phyloP scores from a whole-genome alignment of 2,329 filamentous ascomycete genomes.

The Aquanectria penicillioides region DNA sequence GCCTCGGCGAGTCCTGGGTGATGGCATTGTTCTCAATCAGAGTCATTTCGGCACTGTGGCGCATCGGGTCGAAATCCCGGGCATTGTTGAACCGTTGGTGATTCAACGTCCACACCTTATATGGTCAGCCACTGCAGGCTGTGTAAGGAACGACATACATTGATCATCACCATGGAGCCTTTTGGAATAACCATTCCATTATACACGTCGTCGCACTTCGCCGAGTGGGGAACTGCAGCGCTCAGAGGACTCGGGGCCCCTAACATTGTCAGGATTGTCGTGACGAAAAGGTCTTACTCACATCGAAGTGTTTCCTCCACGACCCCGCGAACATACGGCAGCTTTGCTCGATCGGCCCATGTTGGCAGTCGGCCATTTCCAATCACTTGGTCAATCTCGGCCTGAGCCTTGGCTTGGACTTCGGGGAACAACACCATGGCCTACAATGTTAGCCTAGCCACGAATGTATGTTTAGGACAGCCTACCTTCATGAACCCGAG shows the following conservation, averaged over 20 bases:
- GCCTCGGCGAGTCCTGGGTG: not conserved
- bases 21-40: not conserved
- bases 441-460: not conserved
- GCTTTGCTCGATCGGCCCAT: not conserved
- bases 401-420: not conserved
- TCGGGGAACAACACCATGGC: constrained; percentile 14
- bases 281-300: not conserved
- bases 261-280: not conserved
- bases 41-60: not conserved
- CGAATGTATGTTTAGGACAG: not conserved
- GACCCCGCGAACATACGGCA: not conserved
- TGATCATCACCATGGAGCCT: constrained; percentile 4
- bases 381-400: constrained; percentile 1
- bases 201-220: not conserved
- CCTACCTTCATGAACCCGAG: constrained; percentile 7
- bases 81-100: not conserved
- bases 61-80: constrained; percentile 2
- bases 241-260: constrained; percentile 1
- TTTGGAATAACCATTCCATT: constrained; percentile 8
- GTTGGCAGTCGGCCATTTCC: not conserved
- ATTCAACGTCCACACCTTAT: constrained; percentile 9
- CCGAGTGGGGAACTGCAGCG: not conserved
- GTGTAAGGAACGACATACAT: not conserved
- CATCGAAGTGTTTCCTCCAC: constrained; percentile 6
- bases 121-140: too few species aligned